phyloP scores from a whole-genome alignment of 257 asterid species.

The Prunella vulgaris region DNA sequence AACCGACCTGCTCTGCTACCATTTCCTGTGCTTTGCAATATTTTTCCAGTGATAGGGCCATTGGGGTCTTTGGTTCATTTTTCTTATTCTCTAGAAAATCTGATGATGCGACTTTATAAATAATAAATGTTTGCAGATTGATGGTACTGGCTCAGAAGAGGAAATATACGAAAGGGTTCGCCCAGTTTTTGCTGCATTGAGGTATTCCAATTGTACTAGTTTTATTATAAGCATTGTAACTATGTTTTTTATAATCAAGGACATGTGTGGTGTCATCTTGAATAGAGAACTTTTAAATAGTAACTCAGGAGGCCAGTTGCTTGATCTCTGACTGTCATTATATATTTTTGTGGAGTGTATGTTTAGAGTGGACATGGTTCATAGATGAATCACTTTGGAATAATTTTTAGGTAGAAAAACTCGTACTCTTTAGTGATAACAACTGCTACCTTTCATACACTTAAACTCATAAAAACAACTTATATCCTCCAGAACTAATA shows the following conservation, averaged over 20 bases:
- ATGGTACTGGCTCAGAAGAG: constrained; percentile 82
- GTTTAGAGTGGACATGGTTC: too few species aligned
- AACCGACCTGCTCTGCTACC: neutral
- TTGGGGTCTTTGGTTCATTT: constrained; percentile 11
- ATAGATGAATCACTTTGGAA: too few species aligned
- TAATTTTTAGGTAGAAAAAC: too few species aligned
- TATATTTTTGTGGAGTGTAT: too few species aligned
- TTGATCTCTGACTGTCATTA: constrained; percentile 11
- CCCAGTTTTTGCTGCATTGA: constrained; percentile 57
- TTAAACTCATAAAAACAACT: too few species aligned
- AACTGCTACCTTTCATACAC: too few species aligned
- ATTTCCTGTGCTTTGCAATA: constrained; percentile 4
- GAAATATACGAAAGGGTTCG: constrained; percentile 75
- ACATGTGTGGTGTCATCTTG: constrained; percentile 6
- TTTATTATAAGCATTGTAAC: neutral
- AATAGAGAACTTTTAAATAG: neutral
- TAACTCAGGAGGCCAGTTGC: neutral
- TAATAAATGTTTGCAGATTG: constrained; percentile 50
- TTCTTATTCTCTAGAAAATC: neutral
- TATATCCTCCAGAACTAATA: too few species aligned
- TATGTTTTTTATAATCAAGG: constrained; percentile 1
- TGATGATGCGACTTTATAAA: neutral
- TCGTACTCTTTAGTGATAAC: too few species aligned
- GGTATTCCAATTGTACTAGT: constrained; percentile 32
- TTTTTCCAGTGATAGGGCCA: constrained; percentile 11